Percentiles rank a stretch among this genome's conserved stretches.
Conservation (phyloP, 768 basidiomycete genomes). For the Baorangia bicolor region DNA sequence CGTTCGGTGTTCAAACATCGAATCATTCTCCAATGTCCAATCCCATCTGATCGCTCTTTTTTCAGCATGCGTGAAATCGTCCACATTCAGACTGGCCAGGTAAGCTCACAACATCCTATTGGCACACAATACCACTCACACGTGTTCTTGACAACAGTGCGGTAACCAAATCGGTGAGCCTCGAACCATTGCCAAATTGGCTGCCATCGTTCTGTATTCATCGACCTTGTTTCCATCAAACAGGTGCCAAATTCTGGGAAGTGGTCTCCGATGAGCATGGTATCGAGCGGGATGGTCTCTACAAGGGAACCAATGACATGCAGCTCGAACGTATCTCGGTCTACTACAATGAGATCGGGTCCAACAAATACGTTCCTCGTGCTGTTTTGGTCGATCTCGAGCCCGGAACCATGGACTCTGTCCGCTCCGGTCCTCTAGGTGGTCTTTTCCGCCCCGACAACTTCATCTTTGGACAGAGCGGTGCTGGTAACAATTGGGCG, state of each 20-base stretch:
- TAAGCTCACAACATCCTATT: slow-evolving; percentile 34
- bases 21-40: slow-evolving; percentile 13
- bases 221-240: slow-evolving; percentile 18
- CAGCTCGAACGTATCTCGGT: slow-evolving; percentile 98
- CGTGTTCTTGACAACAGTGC: slow-evolving; percentile 54
- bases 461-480: slow-evolving; percentile 97
- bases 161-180: slow-evolving; percentile 97
- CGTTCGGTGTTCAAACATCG: slow-evolving; percentile 22
- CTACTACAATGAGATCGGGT: slow-evolving; percentile 96
- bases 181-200: slow-evolving; percentile 18
- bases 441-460: slow-evolving; percentile 96
- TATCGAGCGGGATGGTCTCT: slow-evolving; percentile 89
- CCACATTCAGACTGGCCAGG: slow-evolving; percentile 99
- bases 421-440: slow-evolving; percentile 88
- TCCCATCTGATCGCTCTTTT: slow-evolving; percentile 29
- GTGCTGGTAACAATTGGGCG: slow-evolving; percentile 99
- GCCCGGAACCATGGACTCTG: slow-evolving; percentile 95
- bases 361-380: slow-evolving; percentile 97
- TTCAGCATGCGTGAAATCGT: slow-evolving; percentile 98
- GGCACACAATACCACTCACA: slow-evolving; percentile 24
- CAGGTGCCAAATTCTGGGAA: slow-evolving; percentile 97
- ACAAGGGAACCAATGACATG: slow-evolving; percentile 91
- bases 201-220: slow-evolving; percentile 15
- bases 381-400: slow-evolving; percentile 97
- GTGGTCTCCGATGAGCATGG: slow-evolving; percentile 98